Base-by-base conservation (phyloP, 768 basidiomycete genomes). In the Coprinellus micaceus region DNA sequence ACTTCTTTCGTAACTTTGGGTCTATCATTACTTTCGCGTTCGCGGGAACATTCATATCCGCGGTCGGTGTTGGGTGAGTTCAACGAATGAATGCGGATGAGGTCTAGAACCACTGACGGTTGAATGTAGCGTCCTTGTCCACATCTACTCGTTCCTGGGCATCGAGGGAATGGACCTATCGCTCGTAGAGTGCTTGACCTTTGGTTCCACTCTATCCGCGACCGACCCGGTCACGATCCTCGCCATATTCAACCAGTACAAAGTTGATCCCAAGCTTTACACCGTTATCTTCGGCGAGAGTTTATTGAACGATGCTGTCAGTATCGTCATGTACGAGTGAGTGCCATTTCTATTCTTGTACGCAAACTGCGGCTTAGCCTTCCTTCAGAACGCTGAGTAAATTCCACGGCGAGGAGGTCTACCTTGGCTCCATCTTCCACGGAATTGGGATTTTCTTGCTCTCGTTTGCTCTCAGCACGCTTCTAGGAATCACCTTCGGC, bases 301-400 rank as follows among this genome's bases (percentile, higher is more conserved):
- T 71, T 79, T 99, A 57, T 74, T 99, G 58, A 99, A 99, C 73
- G 97, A 99, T 77, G 97, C 97, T 19, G 97, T 98, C 66, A 94
- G 92, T 81, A 98, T 98, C 77, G 95, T 98, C 71, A 94, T 99
- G 91, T 98, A 98, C 72, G 97, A 99, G 94, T 98, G 69, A 79
- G 94, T 89, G 19, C 58, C 26, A 28, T 26, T 41, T 46, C 51
- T 30, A 5, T 29, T 30, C 9, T 24, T 36, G 17, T 51, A 45
- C 2, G 22, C 36, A 26, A 19, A 36, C 22, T 48, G 40, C 12
- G 54, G 33, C 22, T 64, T 6, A 13, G 33, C 33, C 33, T 33
- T 33, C 33, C 33, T 33, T 13, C 13, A 98, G 94, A 70, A 98
- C 96, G 0, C 76, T 98, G 51, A 88, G 89, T 7, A 90, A 87